phyloP scores from a whole-genome alignment of 108 stramenopile genomes.

The Nannochloropsis salina region DNA sequence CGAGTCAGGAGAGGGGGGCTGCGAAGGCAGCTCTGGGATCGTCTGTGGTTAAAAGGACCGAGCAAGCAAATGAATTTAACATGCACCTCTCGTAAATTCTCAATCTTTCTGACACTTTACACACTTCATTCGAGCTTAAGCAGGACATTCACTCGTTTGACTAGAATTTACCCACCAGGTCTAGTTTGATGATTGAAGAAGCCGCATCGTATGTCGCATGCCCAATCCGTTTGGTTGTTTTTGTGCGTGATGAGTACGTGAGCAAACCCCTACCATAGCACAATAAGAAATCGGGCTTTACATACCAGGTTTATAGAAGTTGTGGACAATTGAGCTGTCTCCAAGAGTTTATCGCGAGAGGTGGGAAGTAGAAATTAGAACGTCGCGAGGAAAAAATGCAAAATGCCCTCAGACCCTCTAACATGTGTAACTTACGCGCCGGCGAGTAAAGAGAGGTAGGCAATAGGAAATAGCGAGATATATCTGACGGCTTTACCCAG shows the following conservation, averaged over 20 bases:
- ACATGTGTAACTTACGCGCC: background rate
- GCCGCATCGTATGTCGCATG: no score
- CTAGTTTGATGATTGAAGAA: no score
- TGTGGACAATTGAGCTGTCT: background rate
- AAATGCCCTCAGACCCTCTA: background rate
- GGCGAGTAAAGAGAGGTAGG: background rate
- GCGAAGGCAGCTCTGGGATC: background rate
- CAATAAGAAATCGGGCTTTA: background rate
- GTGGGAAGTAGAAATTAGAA: no score
- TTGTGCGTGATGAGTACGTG: no score
- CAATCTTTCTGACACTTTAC: no score
- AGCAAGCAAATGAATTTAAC: no score
- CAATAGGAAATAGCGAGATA: background rate
- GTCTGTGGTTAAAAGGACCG: background rate
- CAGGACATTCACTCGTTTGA: no score
- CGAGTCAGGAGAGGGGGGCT: background rate
- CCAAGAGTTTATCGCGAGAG: background rate
- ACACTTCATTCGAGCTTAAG: no score
- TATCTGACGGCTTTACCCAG: background rate
- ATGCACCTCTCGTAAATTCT: no score
- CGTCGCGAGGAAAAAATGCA: background rate
- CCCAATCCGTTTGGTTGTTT: no score
- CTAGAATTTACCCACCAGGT: no score
- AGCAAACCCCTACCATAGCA: no score
- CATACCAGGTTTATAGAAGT: slow-evolving; percentile 5